Evolutionary conservation across 2,329 filamentous ascomycete species (phyloP), one percentile per base, ranked within the genome.

Genomic region (Colletotrichum phormii): DNA sequence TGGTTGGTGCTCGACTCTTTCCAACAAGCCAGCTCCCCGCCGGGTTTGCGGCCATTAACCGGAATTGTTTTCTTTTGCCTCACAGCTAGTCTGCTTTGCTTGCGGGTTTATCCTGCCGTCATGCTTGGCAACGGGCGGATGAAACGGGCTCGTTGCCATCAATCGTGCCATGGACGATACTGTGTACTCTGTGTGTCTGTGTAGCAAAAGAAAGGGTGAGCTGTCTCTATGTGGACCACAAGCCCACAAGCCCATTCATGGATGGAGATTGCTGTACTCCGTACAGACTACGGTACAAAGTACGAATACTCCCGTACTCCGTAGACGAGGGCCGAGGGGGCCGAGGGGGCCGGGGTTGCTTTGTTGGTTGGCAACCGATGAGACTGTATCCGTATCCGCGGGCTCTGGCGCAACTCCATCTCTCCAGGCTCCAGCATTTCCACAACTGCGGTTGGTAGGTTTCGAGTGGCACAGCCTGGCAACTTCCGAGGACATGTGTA

Each of bases 341-440:
- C 18, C 18, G 42, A 18, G 18, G 18, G 33, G 33, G 33, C 33
- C 33, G 33, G 33, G 33, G 33, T 11, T 54, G 42, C 33, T 46
- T 54, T 26, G 69, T 37, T 69, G 70, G 70, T 57, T 46, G 54
- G n/a, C 54, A 29, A 46, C 58, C 13, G 58, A 64, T 15, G 31
- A 51, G 65, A 33, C 46, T 31, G 49, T 51, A 42, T 49, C 33
- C 53, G 37, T 64, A 69, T 69, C 59, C 70, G 65, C 65, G 42
- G 59, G 12, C 37, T 69, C 54, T 67, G 70, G 29, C 59, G 60
- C 59, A 64, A 69, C 59, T 55, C 65, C 65, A 69, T 72, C 60
- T 70, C 67, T 72, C 66, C 26, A 72, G 70, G 70, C 70, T 72
- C 60, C 70, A 72, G 66, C 53, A 72, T 70, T 72, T 42, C 53